Conservation (phyloP, 1,284 basidiomycete genomes). For the Leccinum holopus region DNA sequence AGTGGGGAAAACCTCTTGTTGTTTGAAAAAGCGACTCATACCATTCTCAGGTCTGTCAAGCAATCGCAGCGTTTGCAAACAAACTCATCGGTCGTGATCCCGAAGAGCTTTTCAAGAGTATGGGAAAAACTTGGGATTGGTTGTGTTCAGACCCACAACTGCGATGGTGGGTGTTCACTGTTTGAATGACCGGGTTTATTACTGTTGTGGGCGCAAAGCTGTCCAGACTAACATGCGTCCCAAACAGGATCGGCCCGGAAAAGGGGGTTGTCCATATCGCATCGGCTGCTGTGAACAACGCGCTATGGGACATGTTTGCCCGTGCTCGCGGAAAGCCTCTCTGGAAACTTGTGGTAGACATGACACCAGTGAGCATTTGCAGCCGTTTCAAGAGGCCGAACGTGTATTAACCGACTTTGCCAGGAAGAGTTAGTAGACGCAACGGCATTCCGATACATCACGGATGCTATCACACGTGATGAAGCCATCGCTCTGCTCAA, state of each 20-base stretch:
- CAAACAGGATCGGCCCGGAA: constrained; percentile 77
- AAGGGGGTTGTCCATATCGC: constrained; percentile 87
- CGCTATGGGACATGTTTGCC: constrained; percentile 83
- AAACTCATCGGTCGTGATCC: constrained; percentile 83
- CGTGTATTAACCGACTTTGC: neutral
- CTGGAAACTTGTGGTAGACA: constrained; percentile 84
- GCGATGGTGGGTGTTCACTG: constrained; percentile 63
- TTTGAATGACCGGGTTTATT: neutral
- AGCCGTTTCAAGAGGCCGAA: neutral
- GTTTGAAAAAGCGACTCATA: constrained; percentile 1
- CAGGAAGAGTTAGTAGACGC: constrained; percentile 86
- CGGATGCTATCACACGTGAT: constrained; percentile 88
- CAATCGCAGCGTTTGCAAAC: constrained; percentile 76
- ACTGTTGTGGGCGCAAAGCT: neutral
- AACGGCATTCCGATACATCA: constrained; percentile 89
- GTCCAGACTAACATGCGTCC: constrained; percentile 3
- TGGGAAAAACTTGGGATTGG: constrained; percentile 83
- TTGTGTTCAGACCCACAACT: constrained; percentile 86
- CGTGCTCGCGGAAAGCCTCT: constrained; percentile 74
- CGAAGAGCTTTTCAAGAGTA: constrained; percentile 81
- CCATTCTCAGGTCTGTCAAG: constrained; percentile 65
- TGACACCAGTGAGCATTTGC: constrained; percentile 61
- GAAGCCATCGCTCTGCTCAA: constrained; percentile 86
- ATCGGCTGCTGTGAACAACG: constrained; percentile 77
- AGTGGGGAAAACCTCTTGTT: constrained; percentile 16